Base-by-base conservation (phyloP, 257 asterid genomes). In the Anisodus acutangulus region DNA sequence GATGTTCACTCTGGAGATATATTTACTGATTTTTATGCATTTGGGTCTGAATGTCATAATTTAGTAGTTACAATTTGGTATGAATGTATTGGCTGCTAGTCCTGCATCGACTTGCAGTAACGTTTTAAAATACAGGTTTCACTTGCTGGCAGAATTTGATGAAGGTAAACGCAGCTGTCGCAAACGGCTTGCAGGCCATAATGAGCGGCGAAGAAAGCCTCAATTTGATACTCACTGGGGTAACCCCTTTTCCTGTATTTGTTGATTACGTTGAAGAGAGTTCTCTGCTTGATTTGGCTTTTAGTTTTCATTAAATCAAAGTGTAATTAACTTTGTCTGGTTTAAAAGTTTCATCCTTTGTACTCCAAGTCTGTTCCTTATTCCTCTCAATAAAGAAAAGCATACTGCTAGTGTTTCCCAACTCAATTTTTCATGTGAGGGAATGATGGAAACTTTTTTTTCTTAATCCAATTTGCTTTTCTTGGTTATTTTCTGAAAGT, bases 151-250 rank as follows among this genome's bases (percentile, higher is more conserved):
- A 5, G 94, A 91, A 89, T 93, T 93, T 68, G 96, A 93, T 80
- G 93, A 90, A 76, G 92, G 90, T 57, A 93, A 93, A 79, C 93
- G 97, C 8, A 93, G 96, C 62, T 93, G 97, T 81, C 93, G 97
- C 51, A 90, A 91, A 82, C 92, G 97, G 84, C 92, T 93, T 0
- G 95, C 94, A 15, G 95, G 95, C 76, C 97, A 93, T 86, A 93
- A 93, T 35, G 86, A 90, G 82, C 91, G 97, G 4, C 84, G 97
- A 12, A 84, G 97, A 82, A 93, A 91, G 88, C 94, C 93, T 88
- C 94, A 89, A 16, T 82, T 91, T 15, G 87, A 88, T 82, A 3
- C 90, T 86, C 89, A 79, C 87, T 87, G 88, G 15, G 91, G 95
- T 92, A 90, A 79, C 47, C 41, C 59, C n/a, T 43, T 81, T 70